Base-by-base conservation (phyloP, 1,284 basidiomycete genomes). In the Ceratobasidium sp. region DNA sequence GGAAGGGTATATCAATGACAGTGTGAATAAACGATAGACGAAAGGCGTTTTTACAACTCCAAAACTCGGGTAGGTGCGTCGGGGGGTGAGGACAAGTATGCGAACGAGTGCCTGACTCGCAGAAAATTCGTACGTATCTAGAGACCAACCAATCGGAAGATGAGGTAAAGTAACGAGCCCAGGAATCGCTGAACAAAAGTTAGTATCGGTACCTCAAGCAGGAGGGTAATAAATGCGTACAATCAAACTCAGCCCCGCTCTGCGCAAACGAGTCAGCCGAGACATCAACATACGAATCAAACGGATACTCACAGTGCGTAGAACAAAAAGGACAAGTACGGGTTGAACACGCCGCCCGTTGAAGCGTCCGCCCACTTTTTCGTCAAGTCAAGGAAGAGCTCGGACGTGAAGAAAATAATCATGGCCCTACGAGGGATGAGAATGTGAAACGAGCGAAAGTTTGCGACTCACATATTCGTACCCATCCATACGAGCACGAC, bases 401-500 rank as follows among this genome's bases (percentile, higher is more conserved):
- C 81, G 1, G 90, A 92, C 1, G 93, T 95, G 81, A 96, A 94
- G 57, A 90, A 82, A 38, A 94, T 76, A 73, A 94, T 91, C 83
- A 95, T 83, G 35, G 86, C 49, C 84, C 86, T 89, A 72, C 32
- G 10, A 3, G 69, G 40, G 27, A 69, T 62, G 22, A 38, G 52
- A 69, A 57, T 25, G 22, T 53, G n/a, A 52, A 58, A n/a, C 2
- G 58, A 71, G 8, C 74, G 32, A 12, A 70, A n/a, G 22, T 0
- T 10, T 17, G 8, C 67, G 45, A 80, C 85, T 69, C 77, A 84
- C 89, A 94, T 90, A 79, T 95, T 96, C 3, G 87, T 87, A 40
- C 90, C 92, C 56, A 94, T 84, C 90, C 92, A 95, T 2, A 89
- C 82, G 12, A 95, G 84, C 22, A 95, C 91, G 56, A 93, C 89